Evolutionary conservation across 139 green algal species (phyloP).

Genomic region (Chlamydomonas eustigma): DNA sequence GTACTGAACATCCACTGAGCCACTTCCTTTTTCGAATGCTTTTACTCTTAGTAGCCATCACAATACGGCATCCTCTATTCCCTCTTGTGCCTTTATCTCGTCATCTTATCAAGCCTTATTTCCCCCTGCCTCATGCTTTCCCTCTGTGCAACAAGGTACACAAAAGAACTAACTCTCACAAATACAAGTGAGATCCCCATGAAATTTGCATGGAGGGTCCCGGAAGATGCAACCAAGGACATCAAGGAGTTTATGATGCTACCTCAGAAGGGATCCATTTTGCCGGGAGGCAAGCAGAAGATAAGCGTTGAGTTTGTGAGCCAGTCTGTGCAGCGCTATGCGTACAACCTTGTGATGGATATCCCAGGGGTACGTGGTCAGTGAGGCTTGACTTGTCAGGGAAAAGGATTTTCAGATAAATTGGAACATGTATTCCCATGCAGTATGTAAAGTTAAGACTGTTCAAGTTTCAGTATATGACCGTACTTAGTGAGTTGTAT

Average conservation of each 20-base stretch:
- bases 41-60: too few relatives aligned
- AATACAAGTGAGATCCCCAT: constrained; percentile 79
- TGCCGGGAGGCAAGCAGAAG: constrained; percentile 47
- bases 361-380: constrained; percentile 49
- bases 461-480: too few relatives aligned
- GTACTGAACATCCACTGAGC: too few relatives aligned
- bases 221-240: constrained; percentile 30
- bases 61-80: too few relatives aligned
- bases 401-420: too few relatives aligned
- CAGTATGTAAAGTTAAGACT: too few relatives aligned
- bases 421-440: too few relatives aligned
- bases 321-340: constrained; percentile 40
- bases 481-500: too few relatives aligned
- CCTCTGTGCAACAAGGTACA: constrained; percentile 40
- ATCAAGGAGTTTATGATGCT: constrained; percentile 28
- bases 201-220: constrained; percentile 56
- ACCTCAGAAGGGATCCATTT: constrained; percentile 52
- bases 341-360: constrained; percentile 54
- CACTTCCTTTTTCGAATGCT: too few relatives aligned
- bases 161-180: constrained; percentile 52
- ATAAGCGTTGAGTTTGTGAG: constrained; percentile 59
- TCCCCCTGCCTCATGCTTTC: background rate
- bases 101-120: background rate
- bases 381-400: too few relatives aligned
- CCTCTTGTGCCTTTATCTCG: too few relatives aligned